A percentile compares a stretch with the other conserved stretches of the same genome.
phyloP scores from a whole-genome alignment of 169 alveolate species.

The Plasmodium ovale region DNA sequence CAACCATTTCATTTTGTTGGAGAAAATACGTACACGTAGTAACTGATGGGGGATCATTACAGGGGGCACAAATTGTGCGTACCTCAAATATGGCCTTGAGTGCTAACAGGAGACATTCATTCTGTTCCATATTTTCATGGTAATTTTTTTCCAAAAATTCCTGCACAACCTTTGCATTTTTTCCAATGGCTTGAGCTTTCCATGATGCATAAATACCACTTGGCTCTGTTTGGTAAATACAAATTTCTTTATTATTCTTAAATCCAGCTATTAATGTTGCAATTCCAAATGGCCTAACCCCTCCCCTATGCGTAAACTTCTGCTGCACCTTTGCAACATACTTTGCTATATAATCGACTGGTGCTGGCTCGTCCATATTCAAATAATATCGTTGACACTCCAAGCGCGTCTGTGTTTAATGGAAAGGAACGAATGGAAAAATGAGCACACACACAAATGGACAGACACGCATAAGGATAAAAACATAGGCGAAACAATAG shows the following conservation, averaged over 20 bases:
- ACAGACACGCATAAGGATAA: background rate
- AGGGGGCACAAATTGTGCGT: no score
- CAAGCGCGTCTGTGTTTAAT: constrained; percentile 89
- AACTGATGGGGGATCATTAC: no score
- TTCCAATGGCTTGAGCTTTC: constrained; percentile 99
- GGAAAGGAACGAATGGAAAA: background rate
- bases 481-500: background rate
- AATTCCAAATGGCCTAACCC: constrained; percentile 99
- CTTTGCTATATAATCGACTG: constrained; percentile 96
- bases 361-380: constrained; percentile 95
- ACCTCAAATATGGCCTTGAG: constrained; percentile 95
- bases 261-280: constrained; percentile 96
- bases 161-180: constrained; percentile 95
- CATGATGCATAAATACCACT: constrained; percentile 97
- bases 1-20: no score
- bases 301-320: constrained; percentile 97
- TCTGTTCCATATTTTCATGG: constrained; percentile 90
- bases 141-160: constrained; percentile 96
- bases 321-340: constrained; percentile 95
- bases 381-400: constrained; percentile 97
- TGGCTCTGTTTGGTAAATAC: constrained; percentile 98
- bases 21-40: background rate
- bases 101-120: constrained; percentile 93
- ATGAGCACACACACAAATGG: background rate
- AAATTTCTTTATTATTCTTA: constrained; percentile 91